phyloP scores from a whole-genome alignment of 164 flowering plant genomes.

The Saururus chinensis region DNA sequence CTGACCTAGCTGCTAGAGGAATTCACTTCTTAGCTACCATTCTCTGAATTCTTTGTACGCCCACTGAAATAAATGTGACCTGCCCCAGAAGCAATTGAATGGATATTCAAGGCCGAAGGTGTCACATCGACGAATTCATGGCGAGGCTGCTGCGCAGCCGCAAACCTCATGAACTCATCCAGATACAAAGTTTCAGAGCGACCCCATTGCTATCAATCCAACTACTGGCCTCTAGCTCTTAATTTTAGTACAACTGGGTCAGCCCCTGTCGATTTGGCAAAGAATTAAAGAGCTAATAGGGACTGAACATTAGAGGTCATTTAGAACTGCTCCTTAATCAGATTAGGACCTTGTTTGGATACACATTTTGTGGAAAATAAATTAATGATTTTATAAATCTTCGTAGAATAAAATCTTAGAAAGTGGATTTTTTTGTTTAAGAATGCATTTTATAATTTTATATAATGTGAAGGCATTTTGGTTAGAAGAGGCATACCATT shows the following conservation, averaged over 20 bases:
- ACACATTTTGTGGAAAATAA: too few relatives aligned
- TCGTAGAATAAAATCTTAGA: too few relatives aligned
- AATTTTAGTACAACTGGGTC: neutral
- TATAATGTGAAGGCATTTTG: too few relatives aligned
- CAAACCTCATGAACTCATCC: neutral
- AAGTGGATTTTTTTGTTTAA: too few relatives aligned
- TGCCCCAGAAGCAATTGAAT: neutral
- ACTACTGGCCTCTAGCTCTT: neutral
- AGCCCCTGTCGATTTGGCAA: too few relatives aligned
- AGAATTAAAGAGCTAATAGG: too few relatives aligned
- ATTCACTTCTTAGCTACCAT: neutral
- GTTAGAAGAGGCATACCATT: too few relatives aligned
- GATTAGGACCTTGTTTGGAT: too few relatives aligned
- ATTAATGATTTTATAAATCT: too few relatives aligned
- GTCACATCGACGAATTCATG: neutral
- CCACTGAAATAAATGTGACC: neutral
- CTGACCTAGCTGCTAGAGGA: neutral
- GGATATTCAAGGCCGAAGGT: neutral
- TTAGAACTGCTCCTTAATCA: too few relatives aligned
- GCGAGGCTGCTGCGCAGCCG: neutral
- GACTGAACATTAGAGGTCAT: too few relatives aligned
- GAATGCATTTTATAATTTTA: too few relatives aligned
- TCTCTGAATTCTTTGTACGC: neutral
- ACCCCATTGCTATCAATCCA: neutral
- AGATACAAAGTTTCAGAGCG: neutral